These are phyloP conservation scores for Ganoderma boninense DNA, from an alignment of 1,284 basidiomycete species.

Conservation along the genomic window DNA sequence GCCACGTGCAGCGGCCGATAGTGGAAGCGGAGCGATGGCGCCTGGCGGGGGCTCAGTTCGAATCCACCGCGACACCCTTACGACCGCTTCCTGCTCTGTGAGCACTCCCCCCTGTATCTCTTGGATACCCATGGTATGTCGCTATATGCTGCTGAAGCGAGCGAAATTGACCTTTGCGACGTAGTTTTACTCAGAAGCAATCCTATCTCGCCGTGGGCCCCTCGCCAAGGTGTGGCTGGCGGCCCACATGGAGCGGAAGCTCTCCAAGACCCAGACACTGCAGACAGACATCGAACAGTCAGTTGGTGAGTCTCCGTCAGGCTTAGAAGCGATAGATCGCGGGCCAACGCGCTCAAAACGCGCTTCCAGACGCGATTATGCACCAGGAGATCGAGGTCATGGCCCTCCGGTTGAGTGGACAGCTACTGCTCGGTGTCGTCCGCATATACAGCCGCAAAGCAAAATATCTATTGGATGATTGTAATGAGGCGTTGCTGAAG, in stretches of 20 bases:
- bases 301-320: conserved; percentile 69
- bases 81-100: conserved; percentile 33
- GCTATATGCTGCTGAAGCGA: conserved; percentile 41
- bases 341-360: neutral
- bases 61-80: conserved; percentile 32
- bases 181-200: conserved; percentile 92
- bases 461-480: conserved; percentile 97
- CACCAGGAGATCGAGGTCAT: conserved; percentile 89
- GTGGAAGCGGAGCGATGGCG: conserved; percentile 4
- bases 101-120: conserved; percentile 30
- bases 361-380: conserved; percentile 80
- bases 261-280: conserved; percentile 94
- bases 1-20: conserved; percentile 19
- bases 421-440: conserved; percentile 94
- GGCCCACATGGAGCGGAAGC: conserved; percentile 97
- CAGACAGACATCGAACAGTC: conserved; percentile 95
- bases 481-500: conserved; percentile 94
- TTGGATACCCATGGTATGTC: conserved; percentile 37
- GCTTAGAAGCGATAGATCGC: no score
- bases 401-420: conserved; percentile 94
- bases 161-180: neutral
- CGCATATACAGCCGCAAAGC: conserved; percentile 98
- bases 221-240: conserved; percentile 98
- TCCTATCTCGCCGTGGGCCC: conserved; percentile 92
- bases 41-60: conserved; percentile 20